Evolutionary conservation across 768 basidiomycete genomes (phyloP), one percentile per base, ranked within the genome.

Genomic region (Tricholoma bakamatsutake): DNA sequence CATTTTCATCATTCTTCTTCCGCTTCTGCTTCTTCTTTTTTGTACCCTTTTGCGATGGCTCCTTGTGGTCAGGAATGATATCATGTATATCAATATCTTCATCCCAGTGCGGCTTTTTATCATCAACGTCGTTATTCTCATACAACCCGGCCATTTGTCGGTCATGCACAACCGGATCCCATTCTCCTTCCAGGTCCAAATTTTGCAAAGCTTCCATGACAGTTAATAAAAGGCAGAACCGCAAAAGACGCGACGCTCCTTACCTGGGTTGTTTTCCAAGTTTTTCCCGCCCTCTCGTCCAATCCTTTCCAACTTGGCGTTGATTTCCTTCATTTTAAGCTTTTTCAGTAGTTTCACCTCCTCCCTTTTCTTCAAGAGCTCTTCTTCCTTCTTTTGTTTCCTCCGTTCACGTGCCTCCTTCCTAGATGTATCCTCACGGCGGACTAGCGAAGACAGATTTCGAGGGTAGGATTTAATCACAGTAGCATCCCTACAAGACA

Each of bases 151-250:
- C 76, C 87, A 99, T 93, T 67, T 92, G 89, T 34, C 68, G 71
- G 60, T 97, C 93, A 65, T 97, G 91, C 54, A 82, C 81, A 10
- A 79, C 83, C 11, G 92, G 88, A 63, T 98, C 93, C 88, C 92
- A 98, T 45, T 98, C 94, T 1, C 84, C 91, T 10, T 98, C 94
- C 5, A 99, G 72, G 62, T 96, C 92, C 3, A 96, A 76, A 40
- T 80, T 81, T 52, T 78, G 73, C 50, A 93, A 69, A 3, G 82
- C 90, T 84, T 61, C 31, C 9, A 50, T 12, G 39, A 54, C 5
- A 45, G 9, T 55, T 58, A 15, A 24, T 24, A 24, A 24, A 15
- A 10, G 24, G 17, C 17, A 8, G 17, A 10, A 9, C 24, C 11
- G 17, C 21, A 27, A 21, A 34, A 15, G 28, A 53, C 27, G 30